A percentile compares a stretch with the other conserved stretches of the same genome.
phyloP scores from a whole-genome alignment of 371 early-diverging fungal genomes.

The Mucor irregularis region DNA sequence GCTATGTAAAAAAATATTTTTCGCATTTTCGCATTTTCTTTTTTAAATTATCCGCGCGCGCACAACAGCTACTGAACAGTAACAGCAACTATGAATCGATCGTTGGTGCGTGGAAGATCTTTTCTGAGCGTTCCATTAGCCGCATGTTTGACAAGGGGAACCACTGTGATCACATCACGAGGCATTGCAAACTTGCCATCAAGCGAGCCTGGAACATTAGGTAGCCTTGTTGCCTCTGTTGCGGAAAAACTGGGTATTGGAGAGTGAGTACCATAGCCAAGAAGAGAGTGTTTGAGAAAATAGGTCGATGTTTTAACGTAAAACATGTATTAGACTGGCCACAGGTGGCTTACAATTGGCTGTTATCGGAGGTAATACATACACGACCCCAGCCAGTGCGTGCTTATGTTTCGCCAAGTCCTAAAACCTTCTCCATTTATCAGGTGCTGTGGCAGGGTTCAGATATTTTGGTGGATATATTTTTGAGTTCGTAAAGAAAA shows the following conservation, averaged over 20 bases:
- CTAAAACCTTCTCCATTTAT: background rate
- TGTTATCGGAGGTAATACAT: slow-evolving; percentile 39
- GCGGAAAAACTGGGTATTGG: slow-evolving; percentile 56
- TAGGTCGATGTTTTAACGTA: too few relatives aligned
- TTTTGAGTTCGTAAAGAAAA: slow-evolving; percentile 54
- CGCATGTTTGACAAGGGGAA: background rate
- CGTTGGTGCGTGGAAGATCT: background rate
- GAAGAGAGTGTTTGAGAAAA: too few relatives aligned
- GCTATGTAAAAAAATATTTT: too few relatives aligned
- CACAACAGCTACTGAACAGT: too few relatives aligned
- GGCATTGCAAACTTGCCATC: slow-evolving; percentile 24
- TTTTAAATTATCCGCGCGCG: too few relatives aligned
- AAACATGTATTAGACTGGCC: slow-evolving; percentile 40
- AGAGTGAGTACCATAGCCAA: slow-evolving; percentile 39
- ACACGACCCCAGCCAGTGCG: too few relatives aligned
- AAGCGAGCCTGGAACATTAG: slow-evolving; percentile 33
- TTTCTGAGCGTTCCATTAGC: slow-evolving; percentile 11
- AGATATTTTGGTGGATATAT: slow-evolving; percentile 51
- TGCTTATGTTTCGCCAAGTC: too few relatives aligned
- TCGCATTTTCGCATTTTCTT: too few relatives aligned
- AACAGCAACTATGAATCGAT: too few relatives aligned
- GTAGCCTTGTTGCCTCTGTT: slow-evolving; percentile 42
- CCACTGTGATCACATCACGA: slow-evolving; percentile 2
- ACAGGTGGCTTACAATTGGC: slow-evolving; percentile 52
- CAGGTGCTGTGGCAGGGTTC: slow-evolving; percentile 39